Evolutionary conservation across 257 asterid species (phyloP).

Genomic region (Rehmannia glutinosa): DNA sequence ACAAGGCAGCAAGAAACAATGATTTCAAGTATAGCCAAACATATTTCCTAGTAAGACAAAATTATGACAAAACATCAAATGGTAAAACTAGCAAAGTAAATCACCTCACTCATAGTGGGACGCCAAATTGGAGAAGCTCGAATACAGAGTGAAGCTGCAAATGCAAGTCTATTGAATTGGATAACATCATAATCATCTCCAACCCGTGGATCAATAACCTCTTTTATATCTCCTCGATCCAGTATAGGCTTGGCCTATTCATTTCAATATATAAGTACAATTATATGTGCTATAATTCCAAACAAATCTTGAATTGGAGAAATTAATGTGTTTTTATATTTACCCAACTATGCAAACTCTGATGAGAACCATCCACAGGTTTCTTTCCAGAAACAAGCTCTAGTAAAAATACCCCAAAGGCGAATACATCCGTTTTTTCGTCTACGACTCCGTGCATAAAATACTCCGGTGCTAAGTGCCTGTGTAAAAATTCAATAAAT

Average conservation of each 20-base stretch:
- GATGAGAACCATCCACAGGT: constrained; percentile 87
- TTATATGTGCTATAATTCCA: neutral
- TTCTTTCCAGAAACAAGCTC: constrained; percentile 87
- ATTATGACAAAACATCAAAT: too few relatives aligned
- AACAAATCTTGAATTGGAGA: neutral
- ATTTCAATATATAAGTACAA: neutral
- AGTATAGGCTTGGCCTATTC: constrained; percentile 83
- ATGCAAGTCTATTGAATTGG: constrained; percentile 64
- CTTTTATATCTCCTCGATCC: constrained; percentile 50
- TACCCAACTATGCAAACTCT: constrained; percentile 96
- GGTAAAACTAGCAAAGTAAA: neutral
- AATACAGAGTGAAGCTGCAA: constrained; percentile 87
- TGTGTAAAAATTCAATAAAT: constrained; percentile 9
- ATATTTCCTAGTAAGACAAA: too few relatives aligned
- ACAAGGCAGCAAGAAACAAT: too few relatives aligned
- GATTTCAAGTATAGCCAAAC: too few relatives aligned
- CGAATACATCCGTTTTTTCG: constrained; percentile 96
- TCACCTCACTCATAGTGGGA: constrained; percentile 91
- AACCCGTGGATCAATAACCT: constrained; percentile 72
- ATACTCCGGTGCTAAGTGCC: constrained; percentile 96
- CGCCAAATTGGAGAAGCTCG: constrained; percentile 89
- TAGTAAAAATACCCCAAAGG: constrained; percentile 79
- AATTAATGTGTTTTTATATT: constrained; percentile 4
- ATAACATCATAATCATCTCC: constrained; percentile 45
- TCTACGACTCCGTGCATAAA: constrained; percentile 98